A percentile compares a stretch with the other conserved stretches of the same genome.
These are phyloP conservation scores for Volvox carteri DNA, from an alignment of 163 green algal species.

Conservation along the genomic window DNA sequence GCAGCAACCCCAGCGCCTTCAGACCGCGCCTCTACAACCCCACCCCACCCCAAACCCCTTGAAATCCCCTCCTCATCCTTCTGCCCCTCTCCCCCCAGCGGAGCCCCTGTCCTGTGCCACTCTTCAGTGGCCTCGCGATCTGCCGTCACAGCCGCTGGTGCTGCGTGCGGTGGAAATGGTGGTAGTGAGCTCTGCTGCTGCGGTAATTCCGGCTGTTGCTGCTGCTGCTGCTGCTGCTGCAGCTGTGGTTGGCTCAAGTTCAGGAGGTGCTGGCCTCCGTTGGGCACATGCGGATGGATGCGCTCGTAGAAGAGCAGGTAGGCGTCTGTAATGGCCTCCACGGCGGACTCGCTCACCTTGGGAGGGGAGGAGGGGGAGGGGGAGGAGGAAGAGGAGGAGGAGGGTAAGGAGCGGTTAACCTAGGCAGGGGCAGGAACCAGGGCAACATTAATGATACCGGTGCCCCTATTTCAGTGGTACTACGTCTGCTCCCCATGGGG, in stretches of 20 bases:
- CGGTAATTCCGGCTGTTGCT: neutral
- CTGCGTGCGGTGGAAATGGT: too few species aligned
- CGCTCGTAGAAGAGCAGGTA: constrained; percentile 74
- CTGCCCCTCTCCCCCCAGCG: neutral
- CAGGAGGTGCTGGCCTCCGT: neutral
- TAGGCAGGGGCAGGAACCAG: neutral
- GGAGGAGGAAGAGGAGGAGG: neutral
- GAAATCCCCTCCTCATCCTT: neutral
- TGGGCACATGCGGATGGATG: neutral
- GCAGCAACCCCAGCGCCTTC: too few species aligned
- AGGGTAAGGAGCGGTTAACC: neutral
- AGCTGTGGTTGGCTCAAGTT: neutral
- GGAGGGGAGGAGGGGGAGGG: neutral
- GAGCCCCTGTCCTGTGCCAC: neutral
- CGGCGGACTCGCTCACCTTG: constrained; percentile 18
- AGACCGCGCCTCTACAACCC: neutral
- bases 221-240: constrained; percentile 1
- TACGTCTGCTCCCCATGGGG: too few species aligned
- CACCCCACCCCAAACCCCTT: neutral
- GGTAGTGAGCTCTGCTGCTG: neutral
- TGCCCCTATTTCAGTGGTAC: neutral
- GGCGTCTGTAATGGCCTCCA: constrained; percentile 53
- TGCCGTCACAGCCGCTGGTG: neutral
- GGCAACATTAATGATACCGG: neutral
- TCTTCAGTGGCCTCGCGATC: neutral